Conservation (phyloP, 1,284 basidiomycete genomes). For the Coniferiporia sulphurascens region DNA sequence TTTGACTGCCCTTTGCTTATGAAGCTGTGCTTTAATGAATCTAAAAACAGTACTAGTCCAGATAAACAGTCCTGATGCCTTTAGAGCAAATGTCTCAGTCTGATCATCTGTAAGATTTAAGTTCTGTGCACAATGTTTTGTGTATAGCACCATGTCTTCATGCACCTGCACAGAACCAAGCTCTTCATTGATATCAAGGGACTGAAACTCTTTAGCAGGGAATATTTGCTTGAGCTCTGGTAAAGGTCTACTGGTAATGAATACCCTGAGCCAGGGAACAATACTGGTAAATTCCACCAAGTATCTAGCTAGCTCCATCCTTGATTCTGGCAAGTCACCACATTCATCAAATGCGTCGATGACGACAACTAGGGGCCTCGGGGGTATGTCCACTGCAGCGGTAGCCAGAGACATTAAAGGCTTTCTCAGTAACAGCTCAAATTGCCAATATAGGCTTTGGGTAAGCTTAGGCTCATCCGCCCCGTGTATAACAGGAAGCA, state of each 20-base stretch:
- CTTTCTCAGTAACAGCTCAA: not conserved
- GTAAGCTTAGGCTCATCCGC: conserved; percentile 1
- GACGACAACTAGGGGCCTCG: conserved; percentile 3
- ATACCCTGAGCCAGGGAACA: conserved; percentile 8
- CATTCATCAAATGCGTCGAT: conserved; percentile 18
- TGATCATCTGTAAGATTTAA: conserved; percentile 17
- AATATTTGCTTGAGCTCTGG: conserved; percentile 2
- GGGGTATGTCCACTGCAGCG: not conserved
- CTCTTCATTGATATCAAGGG: not conserved
- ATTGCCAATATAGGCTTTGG: not conserved
- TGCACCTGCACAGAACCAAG: not conserved
- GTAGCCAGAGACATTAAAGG: not conserved
- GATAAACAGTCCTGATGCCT: conserved; percentile 27
- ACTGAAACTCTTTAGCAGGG: not conserved
- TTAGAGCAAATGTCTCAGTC: conserved; percentile 22
- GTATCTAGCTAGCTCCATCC: not conserved
- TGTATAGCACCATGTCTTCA: not conserved
- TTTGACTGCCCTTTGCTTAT: not conserved
- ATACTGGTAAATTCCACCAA: not conserved
- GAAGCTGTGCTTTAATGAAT: conserved; percentile 19
- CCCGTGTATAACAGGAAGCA: not conserved
- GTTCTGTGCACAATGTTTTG: not conserved
- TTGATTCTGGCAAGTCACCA: not conserved
- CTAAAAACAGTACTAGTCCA: conserved; percentile 28
- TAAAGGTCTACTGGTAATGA: conserved; percentile 9